Evolutionary conservation across 345 rosid genomes (phyloP), one percentile per base, ranked within the genome.

Genomic region (Lepidium didymum): DNA sequence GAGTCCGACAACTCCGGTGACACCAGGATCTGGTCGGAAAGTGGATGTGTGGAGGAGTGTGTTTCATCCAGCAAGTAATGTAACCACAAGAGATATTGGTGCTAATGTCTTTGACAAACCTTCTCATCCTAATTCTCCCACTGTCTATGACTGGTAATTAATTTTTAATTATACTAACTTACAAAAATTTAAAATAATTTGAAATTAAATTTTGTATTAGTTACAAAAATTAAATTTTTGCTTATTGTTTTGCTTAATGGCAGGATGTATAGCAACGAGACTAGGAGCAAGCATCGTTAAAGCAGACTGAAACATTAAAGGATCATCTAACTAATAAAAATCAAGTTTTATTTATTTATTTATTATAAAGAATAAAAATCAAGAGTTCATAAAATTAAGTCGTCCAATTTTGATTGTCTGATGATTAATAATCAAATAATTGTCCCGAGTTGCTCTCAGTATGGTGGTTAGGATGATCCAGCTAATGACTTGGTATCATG

Each of bases 1-100:
- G 41, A 75, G 74, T 56, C 78, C 70, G 33, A 33, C n/a, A 0
- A 55, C 74, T 11, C 74, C 74, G n/a, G 54, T 47, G 35, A 44
- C 87, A 77, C 41, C 87, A 75, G 52, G 64, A 38, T 75, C 78
- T 11, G 70, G 70, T 7, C 55, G 63, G 63, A 87, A 78, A 83
- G 96, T 79, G 7, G 90, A 90, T 80, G 98, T 93, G 50, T 93
- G 98, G 98, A 83, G 98, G 86, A 93, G 96, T 73, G 97, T 93
- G 55, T 93, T 93, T 80, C 75, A 93, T 76, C 98, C 97, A 0
- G 98, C 96, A 1, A 90, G 98, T 85, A 90, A 93, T 81, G 81
- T 84, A 7, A 92, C 92, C 46, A 93, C 96, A 34, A 85, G 59
- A 72, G 71, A 69, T 16, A 80, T 90, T 31, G 97, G 98, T 5